Percentiles rank a stretch among this genome's conserved stretches.
phyloP scores from a whole-genome alignment of 192 early-diverging fungal genomes.

The Podila epigama region DNA sequence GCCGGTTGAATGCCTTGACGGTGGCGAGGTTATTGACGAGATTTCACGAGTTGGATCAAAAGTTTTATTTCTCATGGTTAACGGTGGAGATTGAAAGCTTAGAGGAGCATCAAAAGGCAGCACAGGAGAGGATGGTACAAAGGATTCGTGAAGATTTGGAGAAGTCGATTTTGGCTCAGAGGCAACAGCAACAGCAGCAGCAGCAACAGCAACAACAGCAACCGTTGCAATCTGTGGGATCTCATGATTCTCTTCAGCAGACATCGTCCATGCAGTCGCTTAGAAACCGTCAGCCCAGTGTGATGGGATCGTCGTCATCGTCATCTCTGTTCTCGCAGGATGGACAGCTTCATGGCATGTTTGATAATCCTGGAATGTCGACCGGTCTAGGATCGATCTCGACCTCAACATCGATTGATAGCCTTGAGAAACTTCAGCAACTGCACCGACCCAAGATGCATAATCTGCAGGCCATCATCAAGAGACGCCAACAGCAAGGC shows the following conservation, averaged over 20 bases:
- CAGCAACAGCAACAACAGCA: background rate
- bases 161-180: background rate
- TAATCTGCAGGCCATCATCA: slow-evolving; percentile 21
- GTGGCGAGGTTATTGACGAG: slow-evolving; percentile 21
- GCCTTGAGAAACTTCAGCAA: background rate
- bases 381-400: background rate
- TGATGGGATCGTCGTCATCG: background rate
- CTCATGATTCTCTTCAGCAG: background rate
- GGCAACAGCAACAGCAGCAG: background rate
- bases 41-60: slow-evolving; percentile 25
- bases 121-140: slow-evolving; percentile 25
- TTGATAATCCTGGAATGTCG: background rate
- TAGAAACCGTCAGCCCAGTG: no score
- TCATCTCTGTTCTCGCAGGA: background rate
- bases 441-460: slow-evolving; percentile 14
- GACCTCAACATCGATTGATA: background rate
- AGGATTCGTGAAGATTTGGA: slow-evolving; percentile 5
- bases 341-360: background rate
- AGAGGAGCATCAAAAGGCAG: slow-evolving; percentile 15
- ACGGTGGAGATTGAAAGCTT: slow-evolving; percentile 25
- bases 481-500: slow-evolving; percentile 33
- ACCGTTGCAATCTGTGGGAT: background rate
- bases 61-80: slow-evolving; percentile 34
- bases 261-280: background rate
- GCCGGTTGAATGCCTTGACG: slow-evolving; percentile 4